Conservation (phyloP, 306 rosid species). For the Acmispon strigosus region DNA sequence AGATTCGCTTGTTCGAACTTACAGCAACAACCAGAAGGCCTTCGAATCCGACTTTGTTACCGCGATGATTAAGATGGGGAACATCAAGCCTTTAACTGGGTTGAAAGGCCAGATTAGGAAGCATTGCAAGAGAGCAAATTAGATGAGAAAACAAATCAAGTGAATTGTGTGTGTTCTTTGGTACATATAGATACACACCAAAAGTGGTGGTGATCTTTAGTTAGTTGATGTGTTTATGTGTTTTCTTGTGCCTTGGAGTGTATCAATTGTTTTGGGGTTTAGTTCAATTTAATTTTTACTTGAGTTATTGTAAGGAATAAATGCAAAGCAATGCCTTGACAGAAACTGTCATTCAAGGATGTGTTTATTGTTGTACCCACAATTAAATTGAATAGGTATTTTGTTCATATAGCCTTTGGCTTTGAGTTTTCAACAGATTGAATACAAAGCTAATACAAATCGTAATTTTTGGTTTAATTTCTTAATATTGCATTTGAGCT, state of each 20-base stretch:
- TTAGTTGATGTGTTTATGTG: not conserved
- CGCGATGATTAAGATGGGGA: constrained; percentile 84
- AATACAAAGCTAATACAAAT: too few species aligned
- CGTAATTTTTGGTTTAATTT: too few species aligned
- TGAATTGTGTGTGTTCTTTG: not conserved
- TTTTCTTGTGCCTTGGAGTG: not conserved
- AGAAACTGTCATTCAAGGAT: not conserved
- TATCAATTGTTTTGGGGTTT: not conserved
- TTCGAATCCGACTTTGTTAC: constrained; percentile 45
- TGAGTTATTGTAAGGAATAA: not conserved
- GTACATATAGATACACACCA: not conserved
- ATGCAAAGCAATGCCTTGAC: constrained; percentile 10
- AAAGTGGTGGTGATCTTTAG: constrained; percentile 12
- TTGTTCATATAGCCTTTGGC: too few species aligned
- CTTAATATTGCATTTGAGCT: too few species aligned
- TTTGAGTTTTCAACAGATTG: too few species aligned
- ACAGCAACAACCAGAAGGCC: constrained; percentile 24
- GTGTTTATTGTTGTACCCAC: not conserved
- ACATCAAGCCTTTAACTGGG: constrained; percentile 62
- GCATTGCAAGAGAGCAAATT: constrained; percentile 47
- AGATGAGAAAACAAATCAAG: not conserved
- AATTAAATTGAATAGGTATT: too few species aligned
- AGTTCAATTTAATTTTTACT: constrained; percentile 2
- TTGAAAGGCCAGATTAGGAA: constrained; percentile 69
- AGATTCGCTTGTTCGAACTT: constrained; percentile 46